phyloP scores from a whole-genome alignment of 2,329 filamentous ascomycete genomes.

The Drechslerella dactyloides region DNA sequence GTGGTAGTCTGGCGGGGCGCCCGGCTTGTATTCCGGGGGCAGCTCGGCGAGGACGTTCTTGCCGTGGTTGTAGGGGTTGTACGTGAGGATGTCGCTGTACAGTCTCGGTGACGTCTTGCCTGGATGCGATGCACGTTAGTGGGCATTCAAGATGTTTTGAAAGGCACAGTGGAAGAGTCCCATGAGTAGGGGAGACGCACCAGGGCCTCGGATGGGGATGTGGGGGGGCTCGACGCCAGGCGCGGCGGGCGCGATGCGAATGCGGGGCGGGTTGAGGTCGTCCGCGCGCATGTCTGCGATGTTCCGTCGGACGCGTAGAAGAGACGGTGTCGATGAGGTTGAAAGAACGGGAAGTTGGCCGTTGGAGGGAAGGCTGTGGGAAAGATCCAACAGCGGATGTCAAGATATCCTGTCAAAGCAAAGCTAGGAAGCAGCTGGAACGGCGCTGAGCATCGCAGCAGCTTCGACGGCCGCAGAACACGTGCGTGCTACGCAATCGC shows the following conservation, averaged over 20 bases:
- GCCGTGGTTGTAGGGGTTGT: conserved; percentile 63
- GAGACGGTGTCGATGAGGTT: background rate
- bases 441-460: no score
- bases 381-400: no score
- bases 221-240: background rate
- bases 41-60: conserved; percentile 67
- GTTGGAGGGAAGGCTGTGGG: background rate
- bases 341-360: background rate
- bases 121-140: background rate
- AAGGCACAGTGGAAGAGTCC: no score
- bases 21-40: conserved; percentile 61
- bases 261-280: background rate
- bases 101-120: conserved; percentile 62
- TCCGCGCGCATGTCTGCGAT: conserved; percentile 18
- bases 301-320: background rate
- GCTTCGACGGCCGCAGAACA: no score
- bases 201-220: background rate
- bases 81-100: conserved; percentile 61
- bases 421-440: no score
- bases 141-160: no score
- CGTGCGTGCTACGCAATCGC: no score
- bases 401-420: no score
- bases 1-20: conserved; percentile 53
- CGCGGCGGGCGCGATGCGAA: background rate
- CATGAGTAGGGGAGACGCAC: background rate